A percentile compares a stretch with the other conserved stretches of the same genome.
These are phyloP conservation scores for Mayamaea pseudoterrestris DNA, from an alignment of 108 stramenopile genomes.

Conservation along the genomic window DNA sequence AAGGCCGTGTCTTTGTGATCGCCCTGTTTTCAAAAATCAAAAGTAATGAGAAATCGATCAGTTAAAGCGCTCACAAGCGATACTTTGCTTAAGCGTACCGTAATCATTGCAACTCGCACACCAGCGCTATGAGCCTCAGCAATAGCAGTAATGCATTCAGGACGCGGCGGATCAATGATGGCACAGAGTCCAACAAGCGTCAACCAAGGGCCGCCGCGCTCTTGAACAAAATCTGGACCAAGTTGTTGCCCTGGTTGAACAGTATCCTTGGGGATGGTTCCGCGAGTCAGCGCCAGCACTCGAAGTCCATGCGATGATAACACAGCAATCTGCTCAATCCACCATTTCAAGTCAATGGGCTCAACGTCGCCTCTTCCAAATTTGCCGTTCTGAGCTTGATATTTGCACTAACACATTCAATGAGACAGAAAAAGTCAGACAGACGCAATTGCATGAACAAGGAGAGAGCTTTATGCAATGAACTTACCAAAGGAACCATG, in stretches of 20 bases:
- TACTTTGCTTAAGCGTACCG: too few relatives aligned
- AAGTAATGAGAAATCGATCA: too few relatives aligned
- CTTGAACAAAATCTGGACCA: constrained; percentile 59
- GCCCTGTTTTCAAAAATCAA: too few relatives aligned
- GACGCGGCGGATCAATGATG: constrained; percentile 91
- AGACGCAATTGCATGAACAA: too few relatives aligned
- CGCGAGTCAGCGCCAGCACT: constrained; percentile 81
- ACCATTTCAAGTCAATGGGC: constrained; percentile 54
- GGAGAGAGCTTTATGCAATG: too few relatives aligned
- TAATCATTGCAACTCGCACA: constrained; percentile 94
- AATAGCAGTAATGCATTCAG: constrained; percentile 79
- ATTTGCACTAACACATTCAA: too few relatives aligned
- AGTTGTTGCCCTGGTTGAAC: constrained; percentile 51
- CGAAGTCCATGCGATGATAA: constrained; percentile 87
- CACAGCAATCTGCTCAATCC: constrained; percentile 70
- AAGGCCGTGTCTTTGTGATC: constrained; percentile 87
- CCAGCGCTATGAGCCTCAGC: constrained; percentile 73
- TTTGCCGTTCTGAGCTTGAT: constrained; percentile 41
- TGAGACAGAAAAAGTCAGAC: too few relatives aligned
- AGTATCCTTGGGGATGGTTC: constrained; percentile 38
- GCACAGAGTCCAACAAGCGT: constrained; percentile 88
- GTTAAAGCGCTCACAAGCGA: too few relatives aligned
- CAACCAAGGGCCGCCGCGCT: constrained; percentile 38
- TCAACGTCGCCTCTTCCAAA: constrained; percentile 41
- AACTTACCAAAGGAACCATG: constrained; percentile 64